Evolutionary conservation across 768 basidiomycete species (phyloP), one percentile per base, ranked within the genome.

Genomic region (Lepiota venenata): DNA sequence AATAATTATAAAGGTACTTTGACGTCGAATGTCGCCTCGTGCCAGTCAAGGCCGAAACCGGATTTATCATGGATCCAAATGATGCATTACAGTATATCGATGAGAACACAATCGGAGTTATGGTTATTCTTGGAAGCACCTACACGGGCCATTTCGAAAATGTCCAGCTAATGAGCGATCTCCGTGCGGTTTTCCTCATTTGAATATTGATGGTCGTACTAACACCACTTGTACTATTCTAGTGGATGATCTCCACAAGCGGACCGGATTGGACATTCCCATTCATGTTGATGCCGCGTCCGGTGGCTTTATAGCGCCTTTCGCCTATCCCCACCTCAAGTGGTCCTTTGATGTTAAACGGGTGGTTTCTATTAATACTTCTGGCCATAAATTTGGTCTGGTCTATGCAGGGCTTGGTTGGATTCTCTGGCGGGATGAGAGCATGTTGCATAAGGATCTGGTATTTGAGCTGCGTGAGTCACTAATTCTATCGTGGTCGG

Each of bases 271-370:
- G 46, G 69, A 79, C 58, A 72, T 88, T 56, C 82, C 82, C 6
- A 85, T 88, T 51, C 85, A 88, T 59, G 85, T 87, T 18, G 84
- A 86, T 58, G 84, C 74, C 6, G 84, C 84, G 7, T 80, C 78
- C 4, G 81, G 82, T 12, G 86, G 76, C 0, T 83, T 88, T 63
- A 72, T 85, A 45, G 83, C 83, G 10, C 85, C 82, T 2, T 86
- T 84, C 63, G 82, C 75, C 3, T 80, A 80, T 64, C 83, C 83
- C 0, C 62, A 72, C 21, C 70, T 77, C 57, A 74, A 77, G 56
- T 85, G 84, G 83, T 76, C 73, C 61, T 84, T 85, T 63, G 74
- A 80, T 50, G 69, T 78, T 21, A 74, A 79, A n/a, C 73, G 79
- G 39, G 82, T 84, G 0, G 74, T 76, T 18, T 74, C 74, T 21